Base-by-base conservation (phyloP, 306 rosid species). In the Quercus wislizeni region DNA sequence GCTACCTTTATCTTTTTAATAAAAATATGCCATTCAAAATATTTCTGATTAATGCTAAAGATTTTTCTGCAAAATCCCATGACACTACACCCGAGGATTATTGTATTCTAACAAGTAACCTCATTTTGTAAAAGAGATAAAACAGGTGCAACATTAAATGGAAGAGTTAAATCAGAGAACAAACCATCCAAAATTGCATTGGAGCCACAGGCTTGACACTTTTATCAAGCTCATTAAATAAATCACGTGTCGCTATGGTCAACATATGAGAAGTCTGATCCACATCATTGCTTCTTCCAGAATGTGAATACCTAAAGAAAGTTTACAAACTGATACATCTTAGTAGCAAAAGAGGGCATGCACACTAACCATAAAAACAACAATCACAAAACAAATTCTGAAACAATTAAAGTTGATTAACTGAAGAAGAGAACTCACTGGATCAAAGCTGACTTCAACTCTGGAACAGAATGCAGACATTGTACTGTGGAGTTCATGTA, bases 141-240 rank as follows among this genome's bases (percentile, higher is more conserved):
- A 30, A n/a, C 13, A 13, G 10, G 46, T 58, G 57, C 58, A 46
- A 79, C 30, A 67, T 59, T 70, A 75, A 78, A 64, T 20, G 61
- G 69, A 73, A 57, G 1, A 54, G 63, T 17, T 35, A 79, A 84
- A 56, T 13, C 70, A 83, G 76, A 75, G 21, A 77, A 83, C 83
- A 76, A 65, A 96, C 99, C 99, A 91, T 91, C 99, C 99, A 96
- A 84, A 96, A 96, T 75, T 93, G 99, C 99, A 96, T 93, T 61
- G 99, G 99, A 6, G 98, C 98, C 79, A 96, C 97, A 81, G 99
- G 76, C 90, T 90, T 96, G 78, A 86, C 90, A 86, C 97, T 96
- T 88, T 83, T 91, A 87, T 92, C 98, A 79, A 96, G 94, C 81
- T 93, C 97, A 61, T 79, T 85, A 79, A 96, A 96, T 74, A 96